A percentile compares a stretch with the other conserved stretches of the same genome.
Conservation (phyloP, 169 alveolate genomes). For the Neospora caninum region DNA sequence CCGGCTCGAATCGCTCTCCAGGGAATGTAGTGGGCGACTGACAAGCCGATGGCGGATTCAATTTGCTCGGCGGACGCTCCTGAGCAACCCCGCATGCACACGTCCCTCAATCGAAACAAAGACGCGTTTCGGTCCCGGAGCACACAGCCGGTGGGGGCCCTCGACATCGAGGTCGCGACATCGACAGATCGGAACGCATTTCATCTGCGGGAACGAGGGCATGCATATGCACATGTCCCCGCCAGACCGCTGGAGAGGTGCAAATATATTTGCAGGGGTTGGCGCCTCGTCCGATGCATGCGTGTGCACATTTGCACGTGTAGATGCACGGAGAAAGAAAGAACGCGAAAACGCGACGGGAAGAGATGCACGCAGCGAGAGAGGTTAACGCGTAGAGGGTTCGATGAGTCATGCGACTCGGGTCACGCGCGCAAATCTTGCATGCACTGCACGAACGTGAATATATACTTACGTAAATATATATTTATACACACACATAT, state of each 20-base stretch:
- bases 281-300: no score
- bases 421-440: no score
- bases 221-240: background rate
- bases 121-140: background rate
- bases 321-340: background rate
- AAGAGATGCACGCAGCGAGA: background rate
- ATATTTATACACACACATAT: background rate
- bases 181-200: no score
- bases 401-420: no score
- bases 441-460: background rate
- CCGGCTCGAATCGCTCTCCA: constrained; percentile 90
- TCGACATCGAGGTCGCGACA: background rate
- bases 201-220: background rate
- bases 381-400: no score
- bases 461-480: background rate
- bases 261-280: no score
- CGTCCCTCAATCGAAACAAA: background rate
- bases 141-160: background rate
- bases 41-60: constrained; percentile 87
- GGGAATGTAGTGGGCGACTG: constrained; percentile 87
- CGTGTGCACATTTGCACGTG: background rate
- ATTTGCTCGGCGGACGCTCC: constrained; percentile 79
- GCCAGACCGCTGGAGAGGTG: no score
- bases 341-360: background rate
- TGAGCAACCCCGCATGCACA: background rate